Evolutionary conservation across 441 rosid species (phyloP), one percentile per base, ranked within the genome.

Genomic region (Erodium chrysanthum): DNA sequence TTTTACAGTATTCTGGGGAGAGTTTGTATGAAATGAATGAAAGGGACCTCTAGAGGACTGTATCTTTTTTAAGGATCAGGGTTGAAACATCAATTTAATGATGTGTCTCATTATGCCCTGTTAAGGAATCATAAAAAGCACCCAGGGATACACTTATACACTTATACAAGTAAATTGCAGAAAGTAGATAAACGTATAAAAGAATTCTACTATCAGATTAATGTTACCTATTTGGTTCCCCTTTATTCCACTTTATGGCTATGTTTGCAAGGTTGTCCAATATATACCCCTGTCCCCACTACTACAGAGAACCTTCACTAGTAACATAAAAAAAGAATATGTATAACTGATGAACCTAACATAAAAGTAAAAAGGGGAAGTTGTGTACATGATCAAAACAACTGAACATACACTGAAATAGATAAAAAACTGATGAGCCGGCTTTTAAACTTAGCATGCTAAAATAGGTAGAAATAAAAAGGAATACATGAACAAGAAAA

Each of bases 401-500:
- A 18, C 11, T 64, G 18, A 60, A 23, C n/a, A 11, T 25, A 31
- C 11, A 35, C 61, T 68, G 12, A 37, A 66, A 52, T 12, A 0
- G 54, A 48, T 1, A 25, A 42, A 42, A 42, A 40, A 48, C 62
- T 58, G 27, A 9, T 21, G 22, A 21, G 31, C 3, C 31, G 9
- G 7, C 0, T 2, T 37, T 7, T 33, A 5, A 60, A 60, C 12
- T 60, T 23, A 23, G 35, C 70, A 31, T 11, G 54, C 65, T 66
- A 20, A 48, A 66, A 60, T 9, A 0, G 54, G 40, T 1, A 35
- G 37, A 54, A 42, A 48, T 25, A 74, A 62, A 12, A 65, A 25
- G 40, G 63, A 59, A 65, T 67, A 35, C 64, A 25, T n/a, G 7
- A 69, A 35, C 40, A 7, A 35, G 40, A 50, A 74, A 11, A 44